A percentile compares a stretch with the other conserved stretches of the same genome.
Evolutionary conservation across 768 basidiomycete genomes (phyloP).

Genomic region (Pleurotus djamor): DNA sequence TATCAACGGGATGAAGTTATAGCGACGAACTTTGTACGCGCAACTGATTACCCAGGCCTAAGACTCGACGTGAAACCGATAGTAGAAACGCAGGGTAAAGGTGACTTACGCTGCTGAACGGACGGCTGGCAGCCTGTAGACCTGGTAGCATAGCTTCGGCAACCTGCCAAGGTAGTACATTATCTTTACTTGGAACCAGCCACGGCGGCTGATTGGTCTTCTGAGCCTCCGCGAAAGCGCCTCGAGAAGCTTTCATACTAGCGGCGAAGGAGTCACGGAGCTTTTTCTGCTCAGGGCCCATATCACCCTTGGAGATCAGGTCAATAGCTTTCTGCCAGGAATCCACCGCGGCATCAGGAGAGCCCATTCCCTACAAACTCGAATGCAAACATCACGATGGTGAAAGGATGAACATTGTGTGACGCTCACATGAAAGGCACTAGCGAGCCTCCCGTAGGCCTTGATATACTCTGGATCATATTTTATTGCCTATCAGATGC

Average conservation of each 20-base stretch:
- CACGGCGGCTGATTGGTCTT: neutral
- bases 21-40: slow-evolving; percentile 24
- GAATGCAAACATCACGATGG: no score
- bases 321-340: slow-evolving; percentile 29
- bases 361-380: slow-evolving; percentile 17
- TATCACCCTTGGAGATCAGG: slow-evolving; percentile 23
- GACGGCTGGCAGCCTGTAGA: neutral
- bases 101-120: slow-evolving; percentile 2
- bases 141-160: slow-evolving; percentile 5
- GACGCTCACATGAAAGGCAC: slow-evolving; percentile 22
- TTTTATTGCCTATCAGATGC: slow-evolving; percentile 27
- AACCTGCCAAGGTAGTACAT: slow-evolving; percentile 6
- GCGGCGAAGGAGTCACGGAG: slow-evolving; percentile 32
- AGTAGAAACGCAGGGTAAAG: neutral
- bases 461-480: slow-evolving; percentile 39
- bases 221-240: neutral
- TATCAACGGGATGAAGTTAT: no score
- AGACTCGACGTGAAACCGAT: neutral
- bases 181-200: neutral
- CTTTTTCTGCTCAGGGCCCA: slow-evolving; percentile 24
- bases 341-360: slow-evolving; percentile 14
- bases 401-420: neutral
- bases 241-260: slow-evolving; percentile 21
- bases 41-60: slow-evolving; percentile 29
- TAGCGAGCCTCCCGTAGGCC: slow-evolving; percentile 39